Percentiles rank a stretch among this genome's conserved stretches.
These are phyloP conservation scores for Pseudogymnoascus sp. DNA, from an alignment of 2,329 filamentous ascomycete genomes.

Conservation along the genomic window DNA sequence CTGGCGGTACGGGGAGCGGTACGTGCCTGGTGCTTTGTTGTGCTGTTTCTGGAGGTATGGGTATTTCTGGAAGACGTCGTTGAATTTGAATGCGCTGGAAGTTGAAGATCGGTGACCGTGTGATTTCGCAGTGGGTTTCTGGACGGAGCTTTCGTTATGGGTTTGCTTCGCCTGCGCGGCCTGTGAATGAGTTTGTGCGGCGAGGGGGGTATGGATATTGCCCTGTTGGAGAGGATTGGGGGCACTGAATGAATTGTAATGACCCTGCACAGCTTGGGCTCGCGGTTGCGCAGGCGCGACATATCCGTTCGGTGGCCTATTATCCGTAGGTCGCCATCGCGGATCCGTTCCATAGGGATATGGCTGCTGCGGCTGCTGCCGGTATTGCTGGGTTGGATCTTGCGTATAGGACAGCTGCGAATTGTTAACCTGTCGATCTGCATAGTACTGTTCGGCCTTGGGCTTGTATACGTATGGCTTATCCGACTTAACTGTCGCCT, in stretches of 20 bases:
- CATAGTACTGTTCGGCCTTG: slow-evolving; percentile 20
- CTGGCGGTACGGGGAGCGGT: slow-evolving; percentile 50
- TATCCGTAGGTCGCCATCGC: slow-evolving; percentile 15
- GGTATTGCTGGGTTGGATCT: slow-evolving; percentile 14
- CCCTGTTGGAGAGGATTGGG: neutral
- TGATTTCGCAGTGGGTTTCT: neutral
- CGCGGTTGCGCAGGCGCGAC: neutral
- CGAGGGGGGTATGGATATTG: neutral
- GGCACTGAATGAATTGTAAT: neutral
- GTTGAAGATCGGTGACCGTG: neutral
- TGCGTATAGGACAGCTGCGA: slow-evolving; percentile 28
- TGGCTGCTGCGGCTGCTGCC: slow-evolving; percentile 13
- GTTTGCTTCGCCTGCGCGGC: neutral
- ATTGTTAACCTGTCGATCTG: slow-evolving; percentile 26
- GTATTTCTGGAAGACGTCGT: slow-evolving; percentile 17
- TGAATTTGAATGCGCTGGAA: neutral
- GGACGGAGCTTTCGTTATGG: neutral
- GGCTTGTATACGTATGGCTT: slow-evolving; percentile 49
- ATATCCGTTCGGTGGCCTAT: neutral
- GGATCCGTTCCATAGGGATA: slow-evolving; percentile 27
- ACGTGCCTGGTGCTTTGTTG: slow-evolving; percentile 47
- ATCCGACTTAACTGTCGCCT: slow-evolving; percentile 26
- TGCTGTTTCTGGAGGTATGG: slow-evolving; percentile 51
- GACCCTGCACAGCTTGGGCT: neutral
- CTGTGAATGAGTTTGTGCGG: neutral